Base-by-base conservation (phyloP, 192 early-diverging fungal species). In the Backusella liffmaniae region DNA sequence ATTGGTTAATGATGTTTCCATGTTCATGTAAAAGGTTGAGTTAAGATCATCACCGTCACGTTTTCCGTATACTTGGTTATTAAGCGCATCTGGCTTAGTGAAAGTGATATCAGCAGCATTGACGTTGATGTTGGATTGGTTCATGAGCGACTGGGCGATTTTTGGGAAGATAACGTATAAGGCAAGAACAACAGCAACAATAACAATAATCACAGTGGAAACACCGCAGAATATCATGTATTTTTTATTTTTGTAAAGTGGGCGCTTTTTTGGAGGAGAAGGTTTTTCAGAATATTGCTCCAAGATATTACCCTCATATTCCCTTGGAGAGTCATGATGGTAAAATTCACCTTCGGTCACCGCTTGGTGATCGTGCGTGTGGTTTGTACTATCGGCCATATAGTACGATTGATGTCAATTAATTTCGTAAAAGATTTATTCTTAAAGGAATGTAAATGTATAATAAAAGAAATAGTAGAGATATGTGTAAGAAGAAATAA, bases 141-240 rank as follows among this genome's bases (percentile, higher is more conserved):
- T 84, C 42, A 89, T 79, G 34, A 84, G 77, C 1, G 66, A 39
- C 76, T 87, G 85, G 21, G 86, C 86, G 49, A 88, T 76, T 65
- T 79, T 82, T n/a, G 89, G 89, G 72, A 90, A 78, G 51, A 86
- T 79, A 10, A 88, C 89, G 56, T 87, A 88, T 21, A 89, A 62
- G 8, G 77, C 79, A 4, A 90, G 37, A 18, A 81, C 81, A 16
- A 89, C 82, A 3, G 86, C 76, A 36, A 88, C 83, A 34, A 83
- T 71, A 13, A 83, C 37, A 35, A 85, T 46, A 56, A 90, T 80
- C 9, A 85, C 77, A 5, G 78, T 83, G 56, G 86, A 59, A 32
- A 84, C 76, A 32, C 76, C 74, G 68, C 88, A 90, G 66, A 88
- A 81, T 74, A 84, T 84, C 84, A 87, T 86, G 67, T 81, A 87